Percentiles rank a stretch among this genome's conserved stretches.
Conservation (phyloP, 75 land plant species). For the Cunninghamia lanceolata region DNA sequence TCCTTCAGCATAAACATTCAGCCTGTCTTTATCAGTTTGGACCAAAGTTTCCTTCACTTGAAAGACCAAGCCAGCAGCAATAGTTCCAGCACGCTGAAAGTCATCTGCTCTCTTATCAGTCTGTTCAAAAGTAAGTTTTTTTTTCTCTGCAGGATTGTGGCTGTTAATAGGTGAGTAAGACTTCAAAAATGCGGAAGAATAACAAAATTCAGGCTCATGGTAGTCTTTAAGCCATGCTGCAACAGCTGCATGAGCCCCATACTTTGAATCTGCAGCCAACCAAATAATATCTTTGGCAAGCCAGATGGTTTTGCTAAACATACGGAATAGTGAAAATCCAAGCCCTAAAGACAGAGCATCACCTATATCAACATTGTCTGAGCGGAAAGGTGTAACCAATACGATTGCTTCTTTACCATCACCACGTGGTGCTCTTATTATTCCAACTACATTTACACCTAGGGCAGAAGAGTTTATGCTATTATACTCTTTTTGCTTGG, state of each 20-base stretch:
- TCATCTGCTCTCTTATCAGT: slow-evolving; percentile 13
- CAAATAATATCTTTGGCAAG: slow-evolving; percentile 93
- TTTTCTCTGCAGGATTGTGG: neutral
- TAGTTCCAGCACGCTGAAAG: slow-evolving; percentile 88
- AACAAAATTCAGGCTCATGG: slow-evolving; percentile 46
- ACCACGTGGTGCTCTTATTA: slow-evolving; percentile 83
- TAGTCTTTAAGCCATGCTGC: slow-evolving; percentile 86
- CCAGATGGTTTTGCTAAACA: slow-evolving; percentile 66
- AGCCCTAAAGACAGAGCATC: slow-evolving; percentile 71
- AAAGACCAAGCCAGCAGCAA: slow-evolving; percentile 87
- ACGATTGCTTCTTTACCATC: slow-evolving; percentile 97
- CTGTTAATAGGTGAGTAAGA: slow-evolving; percentile 3
- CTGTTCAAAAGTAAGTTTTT: neutral
- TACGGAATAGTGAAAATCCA: slow-evolving; percentile 66
- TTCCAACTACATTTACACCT: slow-evolving; percentile 79
- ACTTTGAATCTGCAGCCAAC: slow-evolving; percentile 80
- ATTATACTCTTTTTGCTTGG: slow-evolving; percentile 7
- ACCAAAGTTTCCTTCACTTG: slow-evolving; percentile 33
- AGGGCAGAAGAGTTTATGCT: slow-evolving; percentile 22
- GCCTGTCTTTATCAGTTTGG: slow-evolving; percentile 29
- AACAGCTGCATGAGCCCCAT: slow-evolving; percentile 72
- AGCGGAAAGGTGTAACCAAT: slow-evolving; percentile 82
- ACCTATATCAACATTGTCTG: slow-evolving; percentile 26
- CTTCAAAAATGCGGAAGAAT: neutral
- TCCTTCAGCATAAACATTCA: slow-evolving; percentile 79